Percentiles rank a stretch among this genome's conserved stretches.
phyloP scores from a whole-genome alignment of 1,284 basidiomycete genomes.

The Lignosus rhinocerotis region DNA sequence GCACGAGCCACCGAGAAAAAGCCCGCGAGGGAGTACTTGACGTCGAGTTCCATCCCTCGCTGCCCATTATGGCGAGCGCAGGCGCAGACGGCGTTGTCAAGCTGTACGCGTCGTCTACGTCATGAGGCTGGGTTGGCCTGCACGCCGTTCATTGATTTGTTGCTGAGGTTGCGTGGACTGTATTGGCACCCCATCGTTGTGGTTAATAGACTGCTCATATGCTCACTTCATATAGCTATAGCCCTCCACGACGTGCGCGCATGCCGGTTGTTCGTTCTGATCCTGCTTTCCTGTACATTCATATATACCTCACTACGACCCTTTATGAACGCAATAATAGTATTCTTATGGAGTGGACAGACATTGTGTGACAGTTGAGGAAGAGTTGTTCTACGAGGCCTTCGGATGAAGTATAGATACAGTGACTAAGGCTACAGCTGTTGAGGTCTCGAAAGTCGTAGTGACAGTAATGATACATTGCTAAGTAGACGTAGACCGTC shows the following conservation, averaged over 20 bases:
- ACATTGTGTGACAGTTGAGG: background rate
- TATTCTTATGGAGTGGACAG: constrained; percentile 22
- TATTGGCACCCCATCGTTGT: constrained; percentile 6
- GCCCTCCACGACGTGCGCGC: constrained; percentile 1
- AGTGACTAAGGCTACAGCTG: constrained; percentile 37
- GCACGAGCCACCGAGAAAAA: constrained; percentile 85
- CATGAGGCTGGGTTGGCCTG: constrained; percentile 41
- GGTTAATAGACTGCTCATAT: constrained; percentile 14
- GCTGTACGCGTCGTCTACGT: constrained; percentile 81
- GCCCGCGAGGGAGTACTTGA: constrained; percentile 89
- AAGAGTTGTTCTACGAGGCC: background rate
- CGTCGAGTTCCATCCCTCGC: constrained; percentile 80
- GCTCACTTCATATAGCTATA: constrained; percentile 10
- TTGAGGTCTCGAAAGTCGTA: background rate
- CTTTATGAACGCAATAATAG: constrained; percentile 29
- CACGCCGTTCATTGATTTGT: constrained; percentile 9
- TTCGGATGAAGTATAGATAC: constrained; percentile 34
- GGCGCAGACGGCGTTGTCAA: constrained; percentile 96
- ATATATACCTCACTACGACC: constrained; percentile 33
- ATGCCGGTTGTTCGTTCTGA: constrained; percentile 8
- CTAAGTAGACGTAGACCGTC: background rate
- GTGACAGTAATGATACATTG: constrained; percentile 9
- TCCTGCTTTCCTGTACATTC: constrained; percentile 24
- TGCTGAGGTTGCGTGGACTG: constrained; percentile 7
- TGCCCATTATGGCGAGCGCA: constrained; percentile 89